Percentiles rank a stretch among this genome's conserved stretches.
Conservation (phyloP, 768 basidiomycete genomes). For the Boletus sp. region DNA sequence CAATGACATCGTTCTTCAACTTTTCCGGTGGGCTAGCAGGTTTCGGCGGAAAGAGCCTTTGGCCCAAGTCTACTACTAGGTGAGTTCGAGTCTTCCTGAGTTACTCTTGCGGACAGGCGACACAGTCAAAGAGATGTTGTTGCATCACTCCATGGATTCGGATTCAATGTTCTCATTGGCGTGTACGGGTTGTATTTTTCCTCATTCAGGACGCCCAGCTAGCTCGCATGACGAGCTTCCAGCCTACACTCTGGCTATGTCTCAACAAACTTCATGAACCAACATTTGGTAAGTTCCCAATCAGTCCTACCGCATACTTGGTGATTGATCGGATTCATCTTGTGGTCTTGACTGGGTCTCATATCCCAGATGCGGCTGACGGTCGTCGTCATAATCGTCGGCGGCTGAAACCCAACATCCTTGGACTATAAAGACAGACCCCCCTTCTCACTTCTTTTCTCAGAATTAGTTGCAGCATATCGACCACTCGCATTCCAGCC, state of each 20-base stretch:
- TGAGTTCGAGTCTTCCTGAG: background rate
- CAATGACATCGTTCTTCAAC: background rate
- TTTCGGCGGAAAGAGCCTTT: background rate
- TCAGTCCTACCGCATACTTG: background rate
- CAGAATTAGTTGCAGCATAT: background rate
- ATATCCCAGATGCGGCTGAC: constrained; percentile 9
- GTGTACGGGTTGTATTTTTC: background rate
- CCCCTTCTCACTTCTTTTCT: background rate
- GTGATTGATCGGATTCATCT: background rate
- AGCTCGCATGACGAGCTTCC: background rate
- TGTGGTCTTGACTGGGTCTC: background rate
- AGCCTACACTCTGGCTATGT: background rate
- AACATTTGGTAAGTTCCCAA: constrained; percentile 4
- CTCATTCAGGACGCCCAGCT: background rate
- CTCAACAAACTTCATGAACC: background rate
- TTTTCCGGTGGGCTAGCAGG: background rate
- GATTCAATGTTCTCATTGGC: background rate
- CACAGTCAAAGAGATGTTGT: background rate
- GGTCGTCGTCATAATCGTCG: constrained; percentile 1
- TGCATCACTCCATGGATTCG: background rate
- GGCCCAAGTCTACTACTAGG: background rate
- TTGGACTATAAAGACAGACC: constrained; percentile 9
- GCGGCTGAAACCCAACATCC: constrained; percentile 5
- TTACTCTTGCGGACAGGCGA: background rate
- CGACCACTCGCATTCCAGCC: background rate